phyloP scores from a whole-genome alignment of 768 basidiomycete species.

The Tulasnella sp. region DNA sequence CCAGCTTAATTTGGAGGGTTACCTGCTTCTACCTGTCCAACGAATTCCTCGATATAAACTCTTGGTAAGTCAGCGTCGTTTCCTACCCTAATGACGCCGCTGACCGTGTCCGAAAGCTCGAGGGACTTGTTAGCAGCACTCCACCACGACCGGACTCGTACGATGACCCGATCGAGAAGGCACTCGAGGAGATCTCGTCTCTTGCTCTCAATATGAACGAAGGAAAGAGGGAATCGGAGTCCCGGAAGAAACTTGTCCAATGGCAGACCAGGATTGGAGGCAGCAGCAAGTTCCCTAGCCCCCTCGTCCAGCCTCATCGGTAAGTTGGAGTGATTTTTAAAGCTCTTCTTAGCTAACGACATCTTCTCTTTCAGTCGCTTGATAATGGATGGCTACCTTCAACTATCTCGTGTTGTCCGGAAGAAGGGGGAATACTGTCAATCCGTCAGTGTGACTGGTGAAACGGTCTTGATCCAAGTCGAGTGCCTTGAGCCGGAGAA shows the following conservation, averaged over 20 bases:
- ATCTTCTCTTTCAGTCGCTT: conserved; percentile 50
- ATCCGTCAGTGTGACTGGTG: conserved; percentile 66
- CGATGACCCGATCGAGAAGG: conserved; percentile 78
- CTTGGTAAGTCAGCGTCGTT: conserved; percentile 49
- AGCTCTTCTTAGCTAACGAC: neutral
- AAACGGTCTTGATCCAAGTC: conserved; percentile 74
- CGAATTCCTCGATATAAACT: conserved; percentile 95
- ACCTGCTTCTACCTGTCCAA: conserved; percentile 89
- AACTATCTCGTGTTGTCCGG: conserved; percentile 83
- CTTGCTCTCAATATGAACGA: conserved; percentile 97
- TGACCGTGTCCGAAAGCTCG: conserved; percentile 45
- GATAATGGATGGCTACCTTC: conserved; percentile 83
- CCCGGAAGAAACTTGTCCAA: conserved; percentile 78
- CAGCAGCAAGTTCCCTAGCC: conserved; percentile 70
- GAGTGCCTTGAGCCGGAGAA: conserved; percentile 84
- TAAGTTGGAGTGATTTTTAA: conserved; percentile 32
- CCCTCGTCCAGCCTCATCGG: conserved; percentile 98
- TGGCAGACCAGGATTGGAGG: conserved; percentile 87
- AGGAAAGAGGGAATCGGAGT: conserved; percentile 92
- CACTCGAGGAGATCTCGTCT: conserved; percentile 76
- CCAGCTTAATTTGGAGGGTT: conserved; percentile 89
- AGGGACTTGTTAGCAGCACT: conserved; percentile 76
- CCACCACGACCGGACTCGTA: conserved; percentile 68
- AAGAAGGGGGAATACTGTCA: conserved; percentile 78
- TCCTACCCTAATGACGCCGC: neutral